Conservation (phyloP, 768 basidiomycete species). For the Termitomyces bulborhizus region DNA sequence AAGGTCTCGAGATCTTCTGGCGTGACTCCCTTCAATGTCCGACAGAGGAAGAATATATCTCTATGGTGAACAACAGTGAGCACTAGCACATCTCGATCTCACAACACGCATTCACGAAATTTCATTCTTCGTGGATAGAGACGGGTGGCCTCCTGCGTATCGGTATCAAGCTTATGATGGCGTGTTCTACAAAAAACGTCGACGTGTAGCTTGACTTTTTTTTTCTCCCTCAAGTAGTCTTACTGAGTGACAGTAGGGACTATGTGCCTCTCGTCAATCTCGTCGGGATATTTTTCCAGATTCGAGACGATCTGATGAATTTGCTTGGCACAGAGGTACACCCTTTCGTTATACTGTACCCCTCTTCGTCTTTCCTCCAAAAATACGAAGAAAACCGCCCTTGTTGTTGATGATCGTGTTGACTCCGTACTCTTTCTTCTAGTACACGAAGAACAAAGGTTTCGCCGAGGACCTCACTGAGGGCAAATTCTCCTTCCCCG, state of each 20-base stretch:
- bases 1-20: constrained; percentile 94
- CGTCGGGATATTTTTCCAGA: constrained; percentile 93
- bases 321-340: constrained; percentile 76
- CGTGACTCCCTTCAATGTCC: constrained; percentile 88
- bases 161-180: constrained; percentile 96
- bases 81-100: neutral
- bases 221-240: neutral
- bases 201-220: constrained; percentile 39
- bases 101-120: neutral
- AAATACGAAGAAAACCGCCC: neutral
- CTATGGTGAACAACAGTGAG: constrained; percentile 95
- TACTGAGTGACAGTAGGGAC: constrained; percentile 42
- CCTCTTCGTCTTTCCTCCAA: neutral
- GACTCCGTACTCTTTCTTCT: too few species aligned
- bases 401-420: neutral
- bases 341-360: too few species aligned
- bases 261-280: constrained; percentile 92
- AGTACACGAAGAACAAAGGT: constrained; percentile 84
- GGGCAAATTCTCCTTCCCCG: constrained; percentile 96
- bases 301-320: constrained; percentile 97
- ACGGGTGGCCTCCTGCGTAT: constrained; percentile 92
- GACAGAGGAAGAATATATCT: constrained; percentile 89
- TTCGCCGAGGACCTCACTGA: constrained; percentile 94
- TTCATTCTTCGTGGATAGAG: constrained; percentile 41
- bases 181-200: constrained; percentile 58